Conservation (phyloP, 2,329 filamentous ascomycete genomes). For the Tympanopsis confertula region DNA sequence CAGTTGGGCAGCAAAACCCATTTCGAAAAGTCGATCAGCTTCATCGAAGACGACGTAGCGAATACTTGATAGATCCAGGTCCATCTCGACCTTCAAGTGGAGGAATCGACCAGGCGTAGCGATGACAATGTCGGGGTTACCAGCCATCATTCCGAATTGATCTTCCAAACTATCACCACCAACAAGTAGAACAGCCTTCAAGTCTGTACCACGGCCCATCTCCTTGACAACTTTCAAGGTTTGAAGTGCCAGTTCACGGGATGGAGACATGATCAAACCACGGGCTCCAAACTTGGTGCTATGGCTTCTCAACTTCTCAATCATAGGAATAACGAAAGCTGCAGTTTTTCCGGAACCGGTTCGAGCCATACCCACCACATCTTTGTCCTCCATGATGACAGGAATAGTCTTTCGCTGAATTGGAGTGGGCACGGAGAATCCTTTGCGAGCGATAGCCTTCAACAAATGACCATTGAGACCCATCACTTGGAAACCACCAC, state of each 20-base stretch:
- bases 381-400: conserved; percentile 74
- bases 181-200: conserved; percentile 81
- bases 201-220: conserved; percentile 76
- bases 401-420: conserved; percentile 97
- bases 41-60: conserved; percentile 96
- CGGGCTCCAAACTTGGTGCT: conserved; percentile 76
- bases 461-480: conserved; percentile 74
- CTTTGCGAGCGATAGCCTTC: conserved; percentile 85
- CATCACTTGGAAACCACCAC: conserved; percentile 95
- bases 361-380: conserved; percentile 97
- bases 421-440: conserved; percentile 89
- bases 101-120: conserved; percentile 93
- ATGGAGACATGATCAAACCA: conserved; percentile 81
- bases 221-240: conserved; percentile 96
- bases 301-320: conserved; percentile 81
- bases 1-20: conserved; percentile 91
- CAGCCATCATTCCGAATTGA: conserved; percentile 83
- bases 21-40: conserved; percentile 91
- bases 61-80: conserved; percentile 77
- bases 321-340: conserved; percentile 96
- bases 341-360: conserved; percentile 99
- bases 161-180: conserved; percentile 94
- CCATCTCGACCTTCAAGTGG: conserved; percentile 95
- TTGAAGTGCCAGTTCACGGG: conserved; percentile 85
- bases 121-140: conserved; percentile 94